Evolutionary conservation across 805 yeast species (phyloP).

Genomic region (Cyberlindnera bimundalis): DNA sequence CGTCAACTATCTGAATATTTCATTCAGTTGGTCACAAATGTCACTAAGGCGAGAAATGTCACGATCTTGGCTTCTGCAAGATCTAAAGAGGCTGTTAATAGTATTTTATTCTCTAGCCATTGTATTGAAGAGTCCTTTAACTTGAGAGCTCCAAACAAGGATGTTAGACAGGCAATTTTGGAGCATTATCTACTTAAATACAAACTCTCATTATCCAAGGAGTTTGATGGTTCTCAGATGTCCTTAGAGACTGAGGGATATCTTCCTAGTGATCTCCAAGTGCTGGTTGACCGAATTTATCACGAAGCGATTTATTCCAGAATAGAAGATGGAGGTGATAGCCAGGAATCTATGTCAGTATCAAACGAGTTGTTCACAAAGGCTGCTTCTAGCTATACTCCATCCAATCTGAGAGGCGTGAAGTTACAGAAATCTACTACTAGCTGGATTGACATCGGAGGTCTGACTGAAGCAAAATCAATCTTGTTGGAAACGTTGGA

Average conservation of each 20-base stretch:
- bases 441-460: constrained; percentile 89
- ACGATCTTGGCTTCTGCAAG: constrained; percentile 60
- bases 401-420: constrained; percentile 82
- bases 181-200: constrained; percentile 24
- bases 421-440: constrained; percentile 72
- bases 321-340: constrained; percentile 10
- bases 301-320: constrained; percentile 38
- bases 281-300: constrained; percentile 64
- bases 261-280: constrained; percentile 75
- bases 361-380: constrained; percentile 42
- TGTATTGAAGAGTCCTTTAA: constrained; percentile 59
- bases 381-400: constrained; percentile 68
- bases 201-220: constrained; percentile 34
- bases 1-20: constrained; percentile 65
- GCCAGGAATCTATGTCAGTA: constrained; percentile 6
- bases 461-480: constrained; percentile 70
- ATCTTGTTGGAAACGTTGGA: constrained; percentile 83
- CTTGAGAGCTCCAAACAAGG: constrained; percentile 67
- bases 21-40: constrained; percentile 41
- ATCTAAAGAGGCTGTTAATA: constrained; percentile 63
- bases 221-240: constrained; percentile 47
- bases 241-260: constrained; percentile 83
- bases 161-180: constrained; percentile 48
- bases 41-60: constrained; percentile 39
- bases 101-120: constrained; percentile 61